Base-by-base conservation (phyloP, 805 yeast genomes). In the Monosporozyma aquatica region DNA sequence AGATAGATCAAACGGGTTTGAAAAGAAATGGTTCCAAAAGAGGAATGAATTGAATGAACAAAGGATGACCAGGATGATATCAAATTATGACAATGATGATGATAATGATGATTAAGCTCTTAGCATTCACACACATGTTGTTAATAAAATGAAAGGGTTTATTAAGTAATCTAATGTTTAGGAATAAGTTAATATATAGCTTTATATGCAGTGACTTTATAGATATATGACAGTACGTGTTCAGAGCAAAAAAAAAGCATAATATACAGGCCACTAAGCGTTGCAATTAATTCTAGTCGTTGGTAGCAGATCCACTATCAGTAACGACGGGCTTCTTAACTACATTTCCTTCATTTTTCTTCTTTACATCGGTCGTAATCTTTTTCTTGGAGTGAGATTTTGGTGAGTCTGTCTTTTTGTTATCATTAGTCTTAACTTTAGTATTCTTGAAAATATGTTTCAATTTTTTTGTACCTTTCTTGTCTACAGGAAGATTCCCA, bases 1-100 rank as follows among this genome's bases (percentile, higher is more conserved):
- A 2, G 89, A 86, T 61, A 66, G 97, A 45, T 78, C 94, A 0
- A 89, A 82, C 56, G 96, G 95, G 3, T 89, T 83, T 61, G 97
- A 89, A 56, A 67, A 64, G 38, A 66, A 71, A 42, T 72, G 83
- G 69, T 69, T 83, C 48, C 68, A 59, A 36, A 68, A 55, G 51
- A 69, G 62, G 43, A 57, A 59, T 11, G 70, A 70, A 28, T 25
- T 54, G 5, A 56, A 63, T 37, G 65, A 68, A 41, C 45, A 47
- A 6, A 61, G 64, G 40, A 47, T 56, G 11, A 18, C 41, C 13
- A 29, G 54, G 32, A 47, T 43, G 13, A 65, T 64, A 34, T 65
- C 72, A 1, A 54, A 65, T 53, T 65, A 64, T 42, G 69, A 68
- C 37, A 73, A 71, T 25, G 21, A 24, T 59, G 56, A 37, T 64